phyloP scores from a whole-genome alignment of 169 alveolate species.

The Perkinsus chesapeaki region DNA sequence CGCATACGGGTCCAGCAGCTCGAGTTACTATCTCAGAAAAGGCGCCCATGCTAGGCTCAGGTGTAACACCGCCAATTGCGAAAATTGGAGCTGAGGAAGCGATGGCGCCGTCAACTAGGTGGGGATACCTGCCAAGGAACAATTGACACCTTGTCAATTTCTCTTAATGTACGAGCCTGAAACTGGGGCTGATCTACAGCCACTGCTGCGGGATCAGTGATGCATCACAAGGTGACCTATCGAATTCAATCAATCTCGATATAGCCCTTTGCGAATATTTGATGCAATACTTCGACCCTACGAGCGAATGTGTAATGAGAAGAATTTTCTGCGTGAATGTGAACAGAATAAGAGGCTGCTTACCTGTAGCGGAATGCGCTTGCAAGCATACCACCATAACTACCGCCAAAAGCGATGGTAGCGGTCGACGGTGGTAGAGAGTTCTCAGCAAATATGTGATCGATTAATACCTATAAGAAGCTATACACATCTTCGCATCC shows the following conservation, averaged over 20 bases:
- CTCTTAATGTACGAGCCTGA: too few species aligned
- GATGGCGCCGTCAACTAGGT: slow-evolving; percentile 42
- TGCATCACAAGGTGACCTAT: too few species aligned
- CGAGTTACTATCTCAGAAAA: background rate
- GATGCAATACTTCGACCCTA: background rate
- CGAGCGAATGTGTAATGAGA: too few species aligned
- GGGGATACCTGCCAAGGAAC: slow-evolving; percentile 53
- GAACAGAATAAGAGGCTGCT: background rate
- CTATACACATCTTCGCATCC: too few species aligned
- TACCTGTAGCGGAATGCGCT: background rate
- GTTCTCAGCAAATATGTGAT: background rate
- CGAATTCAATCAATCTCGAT: too few species aligned
- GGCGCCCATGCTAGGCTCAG: background rate
- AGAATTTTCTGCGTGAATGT: background rate
- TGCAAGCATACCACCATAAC: slow-evolving; percentile 63
- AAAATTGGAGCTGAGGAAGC: slow-evolving; percentile 57
- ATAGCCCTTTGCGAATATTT: too few species aligned
- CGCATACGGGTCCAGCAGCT: background rate
- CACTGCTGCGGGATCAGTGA: background rate
- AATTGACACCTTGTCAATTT: background rate
- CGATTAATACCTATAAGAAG: background rate
- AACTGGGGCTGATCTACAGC: too few species aligned
- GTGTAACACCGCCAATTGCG: background rate
- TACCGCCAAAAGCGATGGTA: slow-evolving; percentile 7
- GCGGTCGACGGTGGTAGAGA: background rate